Percentiles rank a stretch among this genome's conserved stretches.
phyloP scores from a whole-genome alignment of 306 rosid species.

The Pterocarpus santalinus region DNA sequence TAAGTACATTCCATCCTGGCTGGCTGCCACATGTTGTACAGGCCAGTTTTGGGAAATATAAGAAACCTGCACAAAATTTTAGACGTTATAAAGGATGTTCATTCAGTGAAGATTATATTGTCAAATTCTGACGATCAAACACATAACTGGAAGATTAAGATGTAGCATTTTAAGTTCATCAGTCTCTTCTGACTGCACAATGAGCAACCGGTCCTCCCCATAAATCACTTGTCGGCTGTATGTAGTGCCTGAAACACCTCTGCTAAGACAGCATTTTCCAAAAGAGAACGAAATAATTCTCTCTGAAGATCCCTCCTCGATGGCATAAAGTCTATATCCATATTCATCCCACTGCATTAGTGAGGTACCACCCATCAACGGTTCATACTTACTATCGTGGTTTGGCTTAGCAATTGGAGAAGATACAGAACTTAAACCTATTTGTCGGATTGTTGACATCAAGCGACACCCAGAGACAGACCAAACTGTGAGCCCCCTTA shows the following conservation, averaged over 20 bases:
- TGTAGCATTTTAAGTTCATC: constrained; percentile 96
- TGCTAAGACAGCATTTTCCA: constrained; percentile 96
- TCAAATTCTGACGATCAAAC: constrained; percentile 48
- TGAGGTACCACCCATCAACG: constrained; percentile 94
- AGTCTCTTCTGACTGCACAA: constrained; percentile 95
- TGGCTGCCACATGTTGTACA: constrained; percentile 94
- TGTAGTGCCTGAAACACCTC: constrained; percentile 96
- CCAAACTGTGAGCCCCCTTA: constrained; percentile 98
- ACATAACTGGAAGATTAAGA: constrained; percentile 95
- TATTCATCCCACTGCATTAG: constrained; percentile 95
- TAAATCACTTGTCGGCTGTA: constrained; percentile 90
- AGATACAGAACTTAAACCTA: constrained; percentile 89
- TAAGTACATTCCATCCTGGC: constrained; percentile 93
- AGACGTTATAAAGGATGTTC: constrained; percentile 54
- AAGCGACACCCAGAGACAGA: constrained; percentile 96
- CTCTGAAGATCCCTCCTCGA: constrained; percentile 80
- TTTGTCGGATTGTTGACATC: constrained; percentile 95
- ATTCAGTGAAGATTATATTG: constrained; percentile 36
- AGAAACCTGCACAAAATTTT: constrained; percentile 71
- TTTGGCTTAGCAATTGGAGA: constrained; percentile 85
- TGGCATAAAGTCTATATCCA: constrained; percentile 90
- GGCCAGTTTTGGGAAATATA: constrained; percentile 99
- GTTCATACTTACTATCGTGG: constrained; percentile 82
- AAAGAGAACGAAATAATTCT: constrained; percentile 91
- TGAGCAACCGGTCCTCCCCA: constrained; percentile 88